Evolutionary conservation across 192 early-diverging fungal species (phyloP), one percentile per base, ranked within the genome.

Genomic region (Mycoemilia scoparia): DNA sequence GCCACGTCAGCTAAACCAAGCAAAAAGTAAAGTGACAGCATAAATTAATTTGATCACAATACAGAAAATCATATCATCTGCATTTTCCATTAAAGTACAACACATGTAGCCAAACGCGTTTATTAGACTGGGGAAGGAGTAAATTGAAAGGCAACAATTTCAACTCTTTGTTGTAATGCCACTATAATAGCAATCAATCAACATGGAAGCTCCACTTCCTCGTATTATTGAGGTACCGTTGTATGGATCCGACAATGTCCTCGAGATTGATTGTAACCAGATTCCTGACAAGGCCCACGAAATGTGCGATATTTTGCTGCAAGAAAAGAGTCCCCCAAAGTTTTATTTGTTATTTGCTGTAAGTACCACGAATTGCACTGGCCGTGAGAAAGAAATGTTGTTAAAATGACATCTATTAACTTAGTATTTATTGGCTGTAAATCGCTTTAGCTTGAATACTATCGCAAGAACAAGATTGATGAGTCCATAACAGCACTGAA

Each of bases 321-420:
- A 74, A 14, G 79, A 85, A 32, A 57, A 53, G 30, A 60, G 56
- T 21, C 63, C 73, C 10, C 59, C 76, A 22, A 49, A 61, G 39
- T 65, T 79, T 36, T 82, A 77, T 52, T 42, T 77, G 13, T 48
- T 70, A 14, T 76, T 85, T 56, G 77, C 79, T 15, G 70, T 78
- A n/a, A n/a, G n/a, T n/a, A n/a, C n/a, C n/a, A n/a, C n/a, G n/a
- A n/a, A 60, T n/a, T n/a, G n/a, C n/a, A n/a, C n/a, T n/a, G n/a
- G n/a, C n/a, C n/a, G n/a, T n/a, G n/a, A n/a, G n/a, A n/a, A n/a
- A 29, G 51, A 41, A 18, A 10, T 4, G 8, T 20, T 24, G 5
- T 29, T 22, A 10, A 18, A 27, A 41, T 31, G 39, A 29, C 21
- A 29, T 43, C 6, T 21, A 34, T 27, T 16, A 36, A 17, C 35